Percentiles rank a stretch among this genome's conserved stretches.
Conservation (phyloP, 352 stramenopile genomes). For the Thalassiosira hispida region DNA sequence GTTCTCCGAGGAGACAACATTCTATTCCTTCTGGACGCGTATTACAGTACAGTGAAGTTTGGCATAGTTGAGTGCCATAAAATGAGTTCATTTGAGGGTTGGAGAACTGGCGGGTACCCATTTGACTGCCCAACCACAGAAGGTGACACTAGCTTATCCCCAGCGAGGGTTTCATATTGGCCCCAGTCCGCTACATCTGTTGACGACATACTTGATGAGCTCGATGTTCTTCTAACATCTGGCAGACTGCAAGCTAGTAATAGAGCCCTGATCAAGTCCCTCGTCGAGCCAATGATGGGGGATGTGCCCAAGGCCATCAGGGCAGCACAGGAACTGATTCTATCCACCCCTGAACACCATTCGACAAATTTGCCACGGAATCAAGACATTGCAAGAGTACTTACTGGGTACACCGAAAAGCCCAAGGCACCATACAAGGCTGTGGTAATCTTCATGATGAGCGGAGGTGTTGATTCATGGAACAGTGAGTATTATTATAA, state of each 20-base stretch:
- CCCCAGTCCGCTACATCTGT: conserved; percentile 13
- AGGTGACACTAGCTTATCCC: conserved; percentile 23
- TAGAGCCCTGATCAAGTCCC: conserved; percentile 32
- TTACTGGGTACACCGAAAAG: conserved; percentile 14
- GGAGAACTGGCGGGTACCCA: neutral
- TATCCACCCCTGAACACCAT: conserved; percentile 70
- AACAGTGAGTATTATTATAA: no score
- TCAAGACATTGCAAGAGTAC: neutral
- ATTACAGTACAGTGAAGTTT: conserved; percentile 28
- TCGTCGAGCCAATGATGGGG: neutral
- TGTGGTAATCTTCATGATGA: conserved; percentile 70
- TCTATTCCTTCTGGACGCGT: conserved; percentile 22
- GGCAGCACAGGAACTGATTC: conserved; percentile 61
- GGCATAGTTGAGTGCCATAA: conserved; percentile 10
- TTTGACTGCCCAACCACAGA: conserved; percentile 13
- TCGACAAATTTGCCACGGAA: conserved; percentile 35
- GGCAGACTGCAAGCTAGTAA: conserved; percentile 52
- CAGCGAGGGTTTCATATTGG: conserved; percentile 23
- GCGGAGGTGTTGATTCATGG: conserved; percentile 69
- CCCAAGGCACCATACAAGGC: conserved; percentile 68
- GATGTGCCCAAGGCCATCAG: conserved; percentile 17
- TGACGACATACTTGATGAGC: conserved; percentile 60
- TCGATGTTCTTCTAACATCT: conserved; percentile 61
- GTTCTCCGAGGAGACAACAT: conserved; percentile 11
- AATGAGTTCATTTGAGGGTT: conserved; percentile 20